A percentile compares a stretch with the other conserved stretches of the same genome.
Evolutionary conservation across 768 basidiomycete species (phyloP).

Genomic region (Coprinopsis sp.): DNA sequence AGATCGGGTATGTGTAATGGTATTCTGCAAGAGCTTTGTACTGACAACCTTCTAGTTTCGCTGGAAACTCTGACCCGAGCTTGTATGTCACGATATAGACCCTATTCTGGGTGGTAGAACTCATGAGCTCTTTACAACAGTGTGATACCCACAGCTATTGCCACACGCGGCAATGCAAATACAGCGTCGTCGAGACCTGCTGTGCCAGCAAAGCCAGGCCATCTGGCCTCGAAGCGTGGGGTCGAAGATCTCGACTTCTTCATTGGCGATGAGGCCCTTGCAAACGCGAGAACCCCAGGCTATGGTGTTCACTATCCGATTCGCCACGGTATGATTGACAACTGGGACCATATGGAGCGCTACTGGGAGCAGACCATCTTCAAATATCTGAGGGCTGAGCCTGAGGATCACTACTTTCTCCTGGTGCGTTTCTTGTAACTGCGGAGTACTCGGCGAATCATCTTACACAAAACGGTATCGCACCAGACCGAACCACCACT

Average conservation of each 20-base stretch:
- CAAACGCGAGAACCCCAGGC: conserved; percentile 90
- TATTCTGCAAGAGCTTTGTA: neutral
- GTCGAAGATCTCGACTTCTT: conserved; percentile 99
- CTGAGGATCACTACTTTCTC: conserved; percentile 98
- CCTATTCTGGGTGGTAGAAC: conserved; percentile 4
- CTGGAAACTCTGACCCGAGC: conserved; percentile 97
- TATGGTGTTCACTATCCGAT: conserved; percentile 97
- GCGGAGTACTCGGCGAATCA: neutral
- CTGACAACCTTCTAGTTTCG: conserved; percentile 57
- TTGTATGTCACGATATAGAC: conserved; percentile 55
- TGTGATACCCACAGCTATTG: conserved; percentile 98
- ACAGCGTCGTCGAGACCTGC: conserved; percentile 68
- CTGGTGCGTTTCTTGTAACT: conserved; percentile 54
- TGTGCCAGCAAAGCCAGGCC: conserved; percentile 79
- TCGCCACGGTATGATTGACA: conserved; percentile 95
- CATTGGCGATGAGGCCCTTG: conserved; percentile 97
- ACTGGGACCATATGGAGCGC: conserved; percentile 98
- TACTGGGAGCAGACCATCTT: conserved; percentile 99
- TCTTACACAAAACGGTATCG: neutral
- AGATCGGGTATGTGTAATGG: conserved; percentile 72
- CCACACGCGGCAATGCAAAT: conserved; percentile 71
- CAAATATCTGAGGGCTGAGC: conserved; percentile 97
- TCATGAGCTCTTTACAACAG: conserved; percentile 30
- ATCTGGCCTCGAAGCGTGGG: conserved; percentile 93
- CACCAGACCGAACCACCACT: conserved; percentile 95